Evolutionary conservation across 306 rosid species (phyloP).

Genomic region (Macrotyloma uniflorum): DNA sequence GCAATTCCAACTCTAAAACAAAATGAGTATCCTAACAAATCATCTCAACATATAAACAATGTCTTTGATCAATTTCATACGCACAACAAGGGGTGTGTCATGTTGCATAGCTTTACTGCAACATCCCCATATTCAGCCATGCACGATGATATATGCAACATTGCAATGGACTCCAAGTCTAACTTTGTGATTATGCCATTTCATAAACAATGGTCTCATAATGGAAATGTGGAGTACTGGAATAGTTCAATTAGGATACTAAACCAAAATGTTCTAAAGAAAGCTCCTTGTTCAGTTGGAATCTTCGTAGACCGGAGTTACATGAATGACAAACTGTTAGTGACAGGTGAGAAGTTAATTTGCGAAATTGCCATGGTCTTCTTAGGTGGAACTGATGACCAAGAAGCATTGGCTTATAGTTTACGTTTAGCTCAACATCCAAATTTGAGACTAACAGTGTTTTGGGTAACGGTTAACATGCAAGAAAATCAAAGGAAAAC

Average conservation of each 20-base stretch:
- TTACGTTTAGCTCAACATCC: constrained; percentile 41
- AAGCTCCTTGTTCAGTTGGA: constrained; percentile 38
- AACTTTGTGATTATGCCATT: constrained; percentile 36
- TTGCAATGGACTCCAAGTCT: constrained; percentile 37
- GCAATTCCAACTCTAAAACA: neutral
- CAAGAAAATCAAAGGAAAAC: neutral
- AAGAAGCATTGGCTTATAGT: constrained; percentile 40
- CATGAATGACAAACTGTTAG: neutral
- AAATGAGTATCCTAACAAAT: neutral
- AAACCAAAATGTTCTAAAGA: constrained; percentile 28
- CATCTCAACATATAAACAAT: constrained; percentile 21
- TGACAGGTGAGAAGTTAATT: neutral
- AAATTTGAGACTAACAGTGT: constrained; percentile 28
- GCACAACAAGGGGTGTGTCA: constrained; percentile 22
- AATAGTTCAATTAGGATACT: constrained; percentile 24
- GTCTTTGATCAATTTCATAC: constrained; percentile 29
- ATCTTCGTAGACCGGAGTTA: constrained; percentile 31
- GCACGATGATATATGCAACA: constrained; percentile 41
- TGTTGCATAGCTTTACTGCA: constrained; percentile 15
- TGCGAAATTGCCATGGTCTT: constrained; percentile 36
- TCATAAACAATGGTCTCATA: constrained; percentile 30
- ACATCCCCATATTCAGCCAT: constrained; percentile 30
- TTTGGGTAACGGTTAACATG: constrained; percentile 24
- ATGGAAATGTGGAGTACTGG: neutral
- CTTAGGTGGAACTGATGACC: constrained; percentile 47